phyloP scores from a whole-genome alignment of 2,329 filamentous ascomycete species.

The Paecilomyces fulvus region DNA sequence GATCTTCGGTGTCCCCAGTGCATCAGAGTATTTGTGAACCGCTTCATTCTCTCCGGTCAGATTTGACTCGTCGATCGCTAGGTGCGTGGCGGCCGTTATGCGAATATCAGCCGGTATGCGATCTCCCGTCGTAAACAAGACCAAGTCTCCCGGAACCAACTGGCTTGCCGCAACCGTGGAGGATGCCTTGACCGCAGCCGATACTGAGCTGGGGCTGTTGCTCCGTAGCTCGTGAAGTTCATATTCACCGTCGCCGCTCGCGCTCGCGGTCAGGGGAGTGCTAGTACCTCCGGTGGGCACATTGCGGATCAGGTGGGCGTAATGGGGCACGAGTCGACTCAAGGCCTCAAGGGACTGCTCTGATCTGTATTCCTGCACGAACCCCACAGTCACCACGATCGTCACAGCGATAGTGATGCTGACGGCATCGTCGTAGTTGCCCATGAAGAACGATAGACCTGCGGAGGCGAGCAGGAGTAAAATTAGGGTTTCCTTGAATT shows the following conservation, averaged over 20 bases:
- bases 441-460: conserved; percentile 77
- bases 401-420: conserved; percentile 95
- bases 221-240: conserved; percentile 42
- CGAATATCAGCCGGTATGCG: conserved; percentile 93
- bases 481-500: conserved; percentile 94
- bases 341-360: conserved; percentile 95
- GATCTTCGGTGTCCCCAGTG: conserved; percentile 36
- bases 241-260: conserved; percentile 29
- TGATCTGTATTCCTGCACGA: conserved; percentile 94
- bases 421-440: conserved; percentile 88
- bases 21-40: conserved; percentile 66
- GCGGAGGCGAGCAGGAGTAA: conserved; percentile 85
- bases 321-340: conserved; percentile 87
- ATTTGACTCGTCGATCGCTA: conserved; percentile 95
- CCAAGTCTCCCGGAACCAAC: conserved; percentile 84
- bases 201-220: conserved; percentile 45
- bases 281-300: conserved; percentile 17
- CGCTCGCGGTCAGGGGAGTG: conserved; percentile 10
- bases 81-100: conserved; percentile 79
- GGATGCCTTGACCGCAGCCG: conserved; percentile 63
- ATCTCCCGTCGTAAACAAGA: conserved; percentile 91
- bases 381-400: conserved; percentile 92
- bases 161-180: conserved; percentile 79
- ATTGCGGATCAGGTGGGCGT: conserved; percentile 82
- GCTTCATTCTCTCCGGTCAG: conserved; percentile 95